Evolutionary conservation across 2,329 filamentous ascomycete species (phyloP).

Genomic region (Fusarium luffae): DNA sequence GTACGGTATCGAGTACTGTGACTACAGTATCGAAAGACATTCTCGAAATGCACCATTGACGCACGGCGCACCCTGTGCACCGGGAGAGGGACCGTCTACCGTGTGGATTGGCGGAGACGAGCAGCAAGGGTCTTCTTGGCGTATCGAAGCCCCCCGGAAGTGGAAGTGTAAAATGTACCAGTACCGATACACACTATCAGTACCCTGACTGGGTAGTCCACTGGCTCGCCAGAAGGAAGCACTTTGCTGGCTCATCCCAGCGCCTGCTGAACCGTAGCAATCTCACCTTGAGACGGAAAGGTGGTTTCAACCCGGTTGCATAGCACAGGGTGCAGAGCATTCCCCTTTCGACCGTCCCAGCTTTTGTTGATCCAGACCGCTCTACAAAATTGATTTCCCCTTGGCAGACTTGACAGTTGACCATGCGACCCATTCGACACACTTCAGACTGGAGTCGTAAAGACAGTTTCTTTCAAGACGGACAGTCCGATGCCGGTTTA

Average conservation of each 20-base stretch:
- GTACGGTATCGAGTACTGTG: conserved; percentile 4
- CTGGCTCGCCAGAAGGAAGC: background rate
- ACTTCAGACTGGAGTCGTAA: conserved; percentile 2
- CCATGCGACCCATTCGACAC: conserved; percentile 9
- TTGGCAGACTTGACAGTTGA: conserved; percentile 1
- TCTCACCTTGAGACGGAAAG: conserved; percentile 21
- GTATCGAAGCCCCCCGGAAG: conserved; percentile 19
- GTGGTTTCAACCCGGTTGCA: conserved; percentile 22
- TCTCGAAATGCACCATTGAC: conserved; percentile 29
- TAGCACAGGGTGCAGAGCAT: conserved; percentile 20
- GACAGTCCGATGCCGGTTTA: conserved; percentile 20
- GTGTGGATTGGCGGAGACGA: conserved; percentile 29
- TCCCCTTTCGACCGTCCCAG: conserved; percentile 12
- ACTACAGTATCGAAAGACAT: conserved; percentile 22
- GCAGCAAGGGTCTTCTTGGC: conserved; percentile 30
- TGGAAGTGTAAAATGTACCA: conserved; percentile 29
- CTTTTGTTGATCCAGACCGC: conserved; percentile 11
- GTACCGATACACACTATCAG: conserved; percentile 12
- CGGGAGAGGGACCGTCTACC: conserved; percentile 7
- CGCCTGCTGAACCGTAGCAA: conserved; percentile 5
- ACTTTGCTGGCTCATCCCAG: conserved; percentile 27
- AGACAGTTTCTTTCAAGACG: conserved; percentile 17
- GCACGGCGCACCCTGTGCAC: conserved; percentile 32
- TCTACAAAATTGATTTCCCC: background rate
- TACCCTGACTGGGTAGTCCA: background rate